Evolutionary conservation across 768 basidiomycete genomes (phyloP), one percentile per base, ranked within the genome.

Genomic region (Rhizopogon sp.): DNA sequence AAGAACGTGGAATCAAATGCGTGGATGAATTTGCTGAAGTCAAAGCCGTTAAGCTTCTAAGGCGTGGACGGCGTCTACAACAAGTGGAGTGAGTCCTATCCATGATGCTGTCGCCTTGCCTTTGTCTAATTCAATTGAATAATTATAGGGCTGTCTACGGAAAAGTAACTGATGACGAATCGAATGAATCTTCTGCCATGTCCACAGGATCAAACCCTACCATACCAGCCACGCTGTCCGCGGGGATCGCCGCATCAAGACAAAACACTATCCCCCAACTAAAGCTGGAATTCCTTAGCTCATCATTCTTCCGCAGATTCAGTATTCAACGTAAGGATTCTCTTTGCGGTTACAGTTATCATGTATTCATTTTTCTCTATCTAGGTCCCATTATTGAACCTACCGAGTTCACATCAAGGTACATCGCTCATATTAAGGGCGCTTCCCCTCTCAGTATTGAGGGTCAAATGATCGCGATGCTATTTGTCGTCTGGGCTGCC

Each of bases 1-100:
- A 77, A 62, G 91, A 95, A 68, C 87, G 94, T 43, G 85, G 84
- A 22, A 80, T 93, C 39, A 90, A 91, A 79, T 96, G 94, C 88
- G 87, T 96, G 92, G 93, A 96, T 67, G 93, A 94, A 66, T 94
- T 91, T 63, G 90, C 90, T 20, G 87, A 93, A 61, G 84, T 93
- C 43, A 94, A 94, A 66, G 88, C 91, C 2, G 90, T 91, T 57
- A 96, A 94, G 71, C 73, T 93, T 31, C 79, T 94, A 17, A 73
- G 88, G 58, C 84, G 87, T 50, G 90, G 90, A 22, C 79, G 88
- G 43, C 83, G 88, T 33, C 76, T 91, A 11, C 91, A 90, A 63
- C 87, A 90, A 74, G 90, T 88, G 67, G 88, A 92, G 90, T 90
- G 61, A 56, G 89, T 78, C 58, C 49, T 42, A 35, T 60, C 53